These are phyloP conservation scores for Chlamydomonas sp. DNA, from an alignment of 139 green algal species.

Conservation along the genomic window DNA sequence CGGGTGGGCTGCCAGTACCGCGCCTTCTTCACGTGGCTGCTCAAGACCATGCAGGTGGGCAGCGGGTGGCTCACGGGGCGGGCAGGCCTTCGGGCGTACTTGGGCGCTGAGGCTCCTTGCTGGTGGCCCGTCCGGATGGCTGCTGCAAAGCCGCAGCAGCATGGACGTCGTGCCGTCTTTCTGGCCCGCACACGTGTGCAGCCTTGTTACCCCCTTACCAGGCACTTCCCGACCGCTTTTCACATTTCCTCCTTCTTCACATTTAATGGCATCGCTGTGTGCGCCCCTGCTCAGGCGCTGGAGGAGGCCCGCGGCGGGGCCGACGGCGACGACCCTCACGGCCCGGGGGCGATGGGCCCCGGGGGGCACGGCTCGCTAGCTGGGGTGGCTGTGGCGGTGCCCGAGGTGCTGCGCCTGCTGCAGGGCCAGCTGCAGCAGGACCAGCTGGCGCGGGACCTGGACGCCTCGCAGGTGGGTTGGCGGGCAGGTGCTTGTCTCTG, in stretches of 20 bases:
- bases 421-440: constrained; percentile 55
- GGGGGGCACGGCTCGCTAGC: constrained; percentile 12
- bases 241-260: neutral
- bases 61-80: neutral
- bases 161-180: too few relatives aligned
- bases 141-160: too few relatives aligned
- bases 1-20: constrained; percentile 58
- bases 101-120: neutral
- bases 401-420: constrained; percentile 57
- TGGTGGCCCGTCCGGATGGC: too few relatives aligned
- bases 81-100: neutral
- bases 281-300: neutral
- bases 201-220: neutral
- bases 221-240: neutral
- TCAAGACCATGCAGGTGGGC: constrained; percentile 46
- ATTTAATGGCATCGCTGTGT: neutral
- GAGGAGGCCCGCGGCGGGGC: neutral
- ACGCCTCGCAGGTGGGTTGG: constrained; percentile 14
- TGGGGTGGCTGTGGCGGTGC: constrained; percentile 34
- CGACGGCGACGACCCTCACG: neutral
- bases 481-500: too few relatives aligned
- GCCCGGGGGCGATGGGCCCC: neutral
- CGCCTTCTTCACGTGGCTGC: constrained; percentile 77
- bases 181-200: too few relatives aligned
- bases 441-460: constrained; percentile 56